Evolutionary conservation across 2,329 filamentous ascomycete species (phyloP).

Genomic region (Ophiobolus disseminans): DNA sequence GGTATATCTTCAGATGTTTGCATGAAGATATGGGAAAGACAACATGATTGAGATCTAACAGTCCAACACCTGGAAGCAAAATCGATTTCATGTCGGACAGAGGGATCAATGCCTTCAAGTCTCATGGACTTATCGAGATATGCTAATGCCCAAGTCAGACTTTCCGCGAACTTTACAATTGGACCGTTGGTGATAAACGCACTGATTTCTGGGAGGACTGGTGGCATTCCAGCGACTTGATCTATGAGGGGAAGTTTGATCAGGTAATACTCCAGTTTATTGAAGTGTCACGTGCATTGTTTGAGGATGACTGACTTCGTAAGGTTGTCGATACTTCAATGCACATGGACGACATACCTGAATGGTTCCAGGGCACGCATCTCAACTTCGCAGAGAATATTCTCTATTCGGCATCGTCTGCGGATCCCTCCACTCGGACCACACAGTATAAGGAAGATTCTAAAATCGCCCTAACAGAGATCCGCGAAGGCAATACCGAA

Average conservation of each 20-base stretch:
- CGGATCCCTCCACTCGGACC: slow-evolving; percentile 55
- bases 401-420: slow-evolving; percentile 63
- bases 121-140: too few relatives aligned
- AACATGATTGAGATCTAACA: too few relatives aligned
- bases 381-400: slow-evolving; percentile 85
- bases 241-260: slow-evolving; percentile 39
- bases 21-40: too few relatives aligned
- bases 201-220: slow-evolving; percentile 53
- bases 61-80: too few relatives aligned
- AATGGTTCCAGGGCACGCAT: slow-evolving; percentile 77
- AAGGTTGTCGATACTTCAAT: slow-evolving; percentile 70
- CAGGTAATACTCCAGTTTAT: slow-evolving; percentile 18
- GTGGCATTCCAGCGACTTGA: slow-evolving; percentile 37
- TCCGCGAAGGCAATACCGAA: slow-evolving; percentile 69
- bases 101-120: too few relatives aligned
- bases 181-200: slow-evolving; percentile 66
- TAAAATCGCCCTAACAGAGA: slow-evolving; percentile 74
- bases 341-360: slow-evolving; percentile 74
- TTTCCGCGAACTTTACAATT: slow-evolving; percentile 74
- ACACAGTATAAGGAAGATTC: slow-evolving; percentile 72
- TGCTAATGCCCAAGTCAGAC: slow-evolving; percentile 52
- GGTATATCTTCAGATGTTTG: too few relatives aligned
- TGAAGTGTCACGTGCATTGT: too few relatives aligned
- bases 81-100: too few relatives aligned
- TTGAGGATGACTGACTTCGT: neutral